Evolutionary conservation across 1,139 yeast genomes (phyloP).

Genomic region (Scheffersomyces illinoinensis): DNA sequence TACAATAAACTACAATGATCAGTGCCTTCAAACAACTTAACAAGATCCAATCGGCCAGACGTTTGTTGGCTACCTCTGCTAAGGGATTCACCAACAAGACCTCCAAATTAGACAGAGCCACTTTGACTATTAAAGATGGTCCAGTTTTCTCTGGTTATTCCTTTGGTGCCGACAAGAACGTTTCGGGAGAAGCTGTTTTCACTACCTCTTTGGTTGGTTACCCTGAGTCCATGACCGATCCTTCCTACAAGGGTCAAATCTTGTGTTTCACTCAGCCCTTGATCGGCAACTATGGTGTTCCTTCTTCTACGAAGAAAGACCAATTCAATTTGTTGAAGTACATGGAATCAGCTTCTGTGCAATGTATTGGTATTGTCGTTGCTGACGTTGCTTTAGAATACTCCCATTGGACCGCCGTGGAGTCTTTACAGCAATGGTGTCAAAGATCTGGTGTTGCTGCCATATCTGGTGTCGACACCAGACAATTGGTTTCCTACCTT

Average conservation of each 20-base stretch:
- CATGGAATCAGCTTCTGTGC: conserved; percentile 88
- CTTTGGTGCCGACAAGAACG: conserved; percentile 89
- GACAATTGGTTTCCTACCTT: conserved; percentile 86
- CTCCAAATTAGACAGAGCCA: conserved; percentile 71
- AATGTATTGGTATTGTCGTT: conserved; percentile 94
- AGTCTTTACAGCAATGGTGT: conserved; percentile 94
- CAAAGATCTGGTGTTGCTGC: conserved; percentile 96
- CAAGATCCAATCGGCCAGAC: conserved; percentile 7
- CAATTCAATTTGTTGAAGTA: conserved; percentile 81
- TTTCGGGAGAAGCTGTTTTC: conserved; percentile 96
- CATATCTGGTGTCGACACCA: conserved; percentile 94
- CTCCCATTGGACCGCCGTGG: conserved; percentile 99
- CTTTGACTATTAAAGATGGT: conserved; percentile 87
- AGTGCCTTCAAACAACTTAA: conserved; percentile 7
- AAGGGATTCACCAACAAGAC: conserved; percentile 36
- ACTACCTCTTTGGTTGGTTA: conserved; percentile 97
- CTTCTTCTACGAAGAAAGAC: conserved; percentile 78
- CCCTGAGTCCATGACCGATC: conserved; percentile 99
- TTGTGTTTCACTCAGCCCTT: conserved; percentile 95
- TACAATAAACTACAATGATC: conserved; percentile 7
- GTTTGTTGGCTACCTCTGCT: conserved; percentile 44
- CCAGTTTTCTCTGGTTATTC: conserved; percentile 92
- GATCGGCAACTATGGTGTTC: conserved; percentile 98
- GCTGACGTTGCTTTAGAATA: conserved; percentile 93
- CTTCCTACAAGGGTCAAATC: conserved; percentile 94